Base-by-base conservation (phyloP, 2,329 filamentous ascomycete genomes). In the Onygenales sp. region DNA sequence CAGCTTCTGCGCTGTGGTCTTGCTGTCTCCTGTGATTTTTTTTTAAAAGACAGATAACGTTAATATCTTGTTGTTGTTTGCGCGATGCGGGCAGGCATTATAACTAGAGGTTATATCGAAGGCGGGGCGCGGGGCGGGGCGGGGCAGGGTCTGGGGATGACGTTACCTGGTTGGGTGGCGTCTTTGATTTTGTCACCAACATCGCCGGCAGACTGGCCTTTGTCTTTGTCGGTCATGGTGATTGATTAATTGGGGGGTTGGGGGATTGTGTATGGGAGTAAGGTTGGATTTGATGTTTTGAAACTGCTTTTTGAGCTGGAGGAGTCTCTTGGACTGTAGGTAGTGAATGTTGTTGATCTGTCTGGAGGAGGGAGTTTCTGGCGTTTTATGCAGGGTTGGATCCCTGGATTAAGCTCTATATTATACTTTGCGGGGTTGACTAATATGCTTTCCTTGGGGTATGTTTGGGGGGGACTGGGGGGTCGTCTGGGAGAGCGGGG, bases 1-100 rank as follows among this genome's bases (percentile, higher is more conserved):
- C 27, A 60, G 54, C 33, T 56, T 52, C 49, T 59, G 49, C 33
- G 54, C 27, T 21, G 58, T 60, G 43, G 58, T 56, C 43, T 60
- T 60, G 10, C 54, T 41, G 36, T 60, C 58, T 27, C 58, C 58
- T 17, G 17, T 17, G 17, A 17, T 17, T 17, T 17, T 17, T 17
- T 17, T 17, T 17, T 60, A 42, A 8, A 33, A 10, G 7, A 9
- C 21, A 39, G 31, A 32, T 38, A 31, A 14, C 13, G 17, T 52
- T 38, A 21, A 21, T 32, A 9, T 33, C 7, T 39, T 3, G 13
- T 35, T 32, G 31, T 49, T 31, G 14, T 39, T 44, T 51, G 50
- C n/a, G 33, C 13, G 6, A 51, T 47, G 13, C 8, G 33, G 42
- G 21, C 21, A 27, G 32, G 3, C 13, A 38, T n/a, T 10, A 45